Evolutionary conservation across 73 alveolate genomes (phyloP), one percentile per base, ranked within the genome.

Genomic region (Paramecium pentaurelia): DNA sequence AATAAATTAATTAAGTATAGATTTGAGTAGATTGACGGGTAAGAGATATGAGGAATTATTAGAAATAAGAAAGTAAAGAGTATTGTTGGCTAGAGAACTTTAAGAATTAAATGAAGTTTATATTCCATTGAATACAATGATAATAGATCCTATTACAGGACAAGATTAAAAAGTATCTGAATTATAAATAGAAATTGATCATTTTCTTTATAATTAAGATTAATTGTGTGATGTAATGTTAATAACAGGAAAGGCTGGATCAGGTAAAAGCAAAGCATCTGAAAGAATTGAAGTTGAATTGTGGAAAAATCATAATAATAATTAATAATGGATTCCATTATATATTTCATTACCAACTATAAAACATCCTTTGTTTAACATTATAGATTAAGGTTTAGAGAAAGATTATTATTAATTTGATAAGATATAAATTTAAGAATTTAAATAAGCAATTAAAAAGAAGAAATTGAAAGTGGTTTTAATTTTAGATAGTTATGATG

Each of bases 401-500:
- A 32, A 37, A n/a, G 49, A 27, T 0, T 14, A n/a, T 9, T 75
- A 75, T 40, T 32, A 75, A 11, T 75, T 75, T 75, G 60, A 75
- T 75, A 32, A 75, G 27, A 14, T 37, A 20, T 6, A 75, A 75
- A 75, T 75, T 14, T 4, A 75, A 37, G 58, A 37, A 27, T 75
- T 75, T 0, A 75, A 75, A n/a, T 58, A 75, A 20, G 88, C 40
- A 2, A 34, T 37, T 32, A 37, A 75, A 11, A 75, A 40, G 1
- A 40, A 75, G n/a, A 34, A 75, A 36, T 22, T 75, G 10, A 75
- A 75, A 75, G 42, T 75, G 4, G 60, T 75, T 4, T 6, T 75
- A 22, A 75, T 75, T 37, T 22, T 75, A 11, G 88, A 75, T 75
- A 75, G 88, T 75, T 75, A 75, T 37, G 88, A 75, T 75, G 88